phyloP scores from a whole-genome alignment of 805 yeast species.

The Myxozyma mucilagina region DNA sequence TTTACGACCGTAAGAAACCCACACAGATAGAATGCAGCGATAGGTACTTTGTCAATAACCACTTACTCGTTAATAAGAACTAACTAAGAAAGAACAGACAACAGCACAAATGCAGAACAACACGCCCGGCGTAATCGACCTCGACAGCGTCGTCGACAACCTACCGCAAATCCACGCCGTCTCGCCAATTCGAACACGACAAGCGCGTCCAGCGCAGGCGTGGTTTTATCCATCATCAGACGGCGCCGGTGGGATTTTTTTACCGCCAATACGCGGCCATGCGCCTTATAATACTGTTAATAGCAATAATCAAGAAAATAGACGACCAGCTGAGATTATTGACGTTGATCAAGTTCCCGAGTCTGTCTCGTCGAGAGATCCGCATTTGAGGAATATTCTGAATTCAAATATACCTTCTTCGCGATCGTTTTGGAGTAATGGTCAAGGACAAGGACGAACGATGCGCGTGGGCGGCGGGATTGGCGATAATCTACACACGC shows the following conservation, averaged over 20 bases:
- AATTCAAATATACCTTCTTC: not conserved
- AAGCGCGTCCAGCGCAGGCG: not conserved
- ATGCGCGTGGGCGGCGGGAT: conserved; percentile 21
- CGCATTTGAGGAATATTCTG: not conserved
- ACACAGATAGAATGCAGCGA: too few relatives aligned
- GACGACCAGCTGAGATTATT: conserved; percentile 8
- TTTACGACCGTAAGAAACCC: too few relatives aligned
- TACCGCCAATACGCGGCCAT: not conserved
- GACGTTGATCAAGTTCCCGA: conserved; percentile 21
- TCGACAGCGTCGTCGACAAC: conserved; percentile 1
- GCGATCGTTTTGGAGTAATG: not conserved
- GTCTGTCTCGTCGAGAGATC: conserved; percentile 9
- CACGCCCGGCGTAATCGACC: not conserved
- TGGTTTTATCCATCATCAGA: not conserved
- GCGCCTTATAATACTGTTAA: not conserved
- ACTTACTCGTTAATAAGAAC: too few relatives aligned
- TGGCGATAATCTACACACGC: conserved; percentile 6
- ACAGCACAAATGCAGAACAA: not conserved
- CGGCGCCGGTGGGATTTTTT: not conserved
- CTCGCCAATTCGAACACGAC: not conserved
- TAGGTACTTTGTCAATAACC: too few relatives aligned
- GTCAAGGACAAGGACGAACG: not conserved
- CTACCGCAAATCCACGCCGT: not conserved
- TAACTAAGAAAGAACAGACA: too few relatives aligned
- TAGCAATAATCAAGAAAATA: not conserved